Evolutionary conservation across 305 asterid genomes (phyloP).

Genomic region (Caryopteris hybrid): DNA sequence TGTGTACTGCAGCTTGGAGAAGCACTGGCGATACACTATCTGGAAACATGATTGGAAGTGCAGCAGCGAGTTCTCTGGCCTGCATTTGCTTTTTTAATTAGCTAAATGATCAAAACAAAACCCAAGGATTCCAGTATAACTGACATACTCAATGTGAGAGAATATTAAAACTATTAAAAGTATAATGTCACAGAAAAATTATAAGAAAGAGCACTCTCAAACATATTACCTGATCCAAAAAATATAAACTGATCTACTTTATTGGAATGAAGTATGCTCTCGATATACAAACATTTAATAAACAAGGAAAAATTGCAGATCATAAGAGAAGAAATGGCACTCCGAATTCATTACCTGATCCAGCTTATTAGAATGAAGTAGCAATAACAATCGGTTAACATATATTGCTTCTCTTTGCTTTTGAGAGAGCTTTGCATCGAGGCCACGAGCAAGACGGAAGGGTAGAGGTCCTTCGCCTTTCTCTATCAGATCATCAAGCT

Average conservation of each 20-base stretch:
- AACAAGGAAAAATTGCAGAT: not conserved
- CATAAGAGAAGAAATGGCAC: not conserved
- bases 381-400: conserved; percentile 65
- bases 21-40: conserved; percentile 61
- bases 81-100: conserved; percentile 35
- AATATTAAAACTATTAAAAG: not conserved
- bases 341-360: conserved; percentile 64
- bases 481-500: conserved; percentile 80
- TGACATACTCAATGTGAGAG: not conserved
- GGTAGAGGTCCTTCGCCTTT: conserved; percentile 59
- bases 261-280: conserved; percentile 41
- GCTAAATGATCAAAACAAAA: conserved; percentile 4
- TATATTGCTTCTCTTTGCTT: conserved; percentile 84
- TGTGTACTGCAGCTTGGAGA: conserved; percentile 93
- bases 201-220: not conserved
- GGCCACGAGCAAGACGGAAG: conserved; percentile 64
- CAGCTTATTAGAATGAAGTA: conserved; percentile 82
- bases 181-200: not conserved
- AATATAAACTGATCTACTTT: conserved; percentile 43
- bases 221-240: not conserved
- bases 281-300: not conserved
- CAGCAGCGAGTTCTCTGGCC: conserved; percentile 91
- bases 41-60: conserved; percentile 75
- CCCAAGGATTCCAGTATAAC: not conserved
- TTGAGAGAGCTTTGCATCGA: conserved; percentile 76